Base-by-base conservation (phyloP, 352 stramenopile genomes). In the Thraustochytrium striatum region DNA sequence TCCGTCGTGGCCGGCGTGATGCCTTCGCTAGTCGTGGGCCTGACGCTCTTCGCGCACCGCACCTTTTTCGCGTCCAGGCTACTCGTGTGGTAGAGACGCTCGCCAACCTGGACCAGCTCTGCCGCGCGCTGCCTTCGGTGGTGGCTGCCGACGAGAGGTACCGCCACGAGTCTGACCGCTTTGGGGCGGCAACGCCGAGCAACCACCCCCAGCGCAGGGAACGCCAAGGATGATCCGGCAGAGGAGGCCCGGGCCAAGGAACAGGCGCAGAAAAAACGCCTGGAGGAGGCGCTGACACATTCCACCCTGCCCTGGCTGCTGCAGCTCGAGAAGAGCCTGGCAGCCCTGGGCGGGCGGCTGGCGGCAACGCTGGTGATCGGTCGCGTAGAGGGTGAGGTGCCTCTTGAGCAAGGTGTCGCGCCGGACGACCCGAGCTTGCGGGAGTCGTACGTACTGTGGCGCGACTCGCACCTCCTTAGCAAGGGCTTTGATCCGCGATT, bases 271-370 rank as follows among this genome's bases (percentile, higher is more conserved):
- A 75, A 75, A 32, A 75, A 75, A 5, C 39, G 65, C 19, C 28
- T 79, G 5, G 72, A 50, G 28, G 62, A 79, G 39, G 38, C 69
- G 13, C 47, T 79, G 32, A 43, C 41, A 2, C 82, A 84, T 1
- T 81, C 87, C 36, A 58, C 61, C 0, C 62, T 91, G 0, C 87
- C 86, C 0, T 92, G 88, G 88, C 84, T 84, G 43, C 86, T 85
- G 33, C 75, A 86, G 57, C 72, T 92, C 0, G 85, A 92, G 65
- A 92, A 91, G 72, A 85, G 90, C 16, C 16, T 92, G 8, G 88
- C 84, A 9, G 80, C 87, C 13, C 73, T 92, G 0, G 61, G 83
- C 30, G 80, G 85, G 5, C 85, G 90, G 52, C 88, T 92, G 84
- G 82, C 82, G 0, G 57, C 89, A 25, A 92, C 88, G 9, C 70